phyloP scores from a whole-genome alignment of 306 rosid genomes.

The Benincasa hispida region DNA sequence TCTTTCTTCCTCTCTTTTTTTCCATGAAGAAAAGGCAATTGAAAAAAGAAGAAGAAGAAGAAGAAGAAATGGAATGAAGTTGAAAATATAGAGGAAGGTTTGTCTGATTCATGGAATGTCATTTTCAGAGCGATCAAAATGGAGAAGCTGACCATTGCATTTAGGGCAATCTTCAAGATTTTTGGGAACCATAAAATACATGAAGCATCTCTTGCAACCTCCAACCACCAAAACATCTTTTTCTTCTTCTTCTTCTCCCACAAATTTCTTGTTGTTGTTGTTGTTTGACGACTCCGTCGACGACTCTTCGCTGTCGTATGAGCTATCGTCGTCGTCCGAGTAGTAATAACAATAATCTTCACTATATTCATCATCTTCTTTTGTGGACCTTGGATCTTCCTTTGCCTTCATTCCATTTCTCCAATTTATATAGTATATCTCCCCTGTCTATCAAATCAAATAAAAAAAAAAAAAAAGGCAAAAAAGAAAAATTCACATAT shows the following conservation, averaged over 20 bases:
- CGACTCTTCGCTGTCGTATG: conserved; percentile 70
- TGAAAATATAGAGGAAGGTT: neutral
- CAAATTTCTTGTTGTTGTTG: neutral
- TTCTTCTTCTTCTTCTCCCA: conserved; percentile 9
- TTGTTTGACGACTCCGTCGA: conserved; percentile 1
- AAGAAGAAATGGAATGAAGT: neutral
- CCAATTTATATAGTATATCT: conserved; percentile 93
- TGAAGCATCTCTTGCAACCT: conserved; percentile 87
- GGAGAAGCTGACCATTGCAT: conserved; percentile 80
- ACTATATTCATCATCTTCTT: conserved; percentile 12
- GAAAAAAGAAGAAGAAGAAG: too few relatives aligned
- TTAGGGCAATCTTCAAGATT: conserved; percentile 79
- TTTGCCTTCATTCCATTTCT: conserved; percentile 83
- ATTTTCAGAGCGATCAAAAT: conserved; percentile 75
- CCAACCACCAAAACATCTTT: conserved; percentile 79
- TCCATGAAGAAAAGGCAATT: neutral
- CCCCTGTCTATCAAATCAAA: conserved; percentile 54
- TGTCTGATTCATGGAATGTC: conserved; percentile 31
- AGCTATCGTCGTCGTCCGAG: conserved; percentile 34
- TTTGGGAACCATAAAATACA: conserved; percentile 96
- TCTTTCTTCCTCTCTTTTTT: neutral
- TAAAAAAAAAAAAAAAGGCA: neutral
- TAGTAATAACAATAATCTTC: conserved; percentile 22
- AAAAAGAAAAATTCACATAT: neutral
- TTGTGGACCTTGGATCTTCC: conserved; percentile 63